Evolutionary conservation across 495 filamentous ascomycete species (phyloP), one percentile per base, ranked within the genome.

Genomic region (Penicillium subrubescens): DNA sequence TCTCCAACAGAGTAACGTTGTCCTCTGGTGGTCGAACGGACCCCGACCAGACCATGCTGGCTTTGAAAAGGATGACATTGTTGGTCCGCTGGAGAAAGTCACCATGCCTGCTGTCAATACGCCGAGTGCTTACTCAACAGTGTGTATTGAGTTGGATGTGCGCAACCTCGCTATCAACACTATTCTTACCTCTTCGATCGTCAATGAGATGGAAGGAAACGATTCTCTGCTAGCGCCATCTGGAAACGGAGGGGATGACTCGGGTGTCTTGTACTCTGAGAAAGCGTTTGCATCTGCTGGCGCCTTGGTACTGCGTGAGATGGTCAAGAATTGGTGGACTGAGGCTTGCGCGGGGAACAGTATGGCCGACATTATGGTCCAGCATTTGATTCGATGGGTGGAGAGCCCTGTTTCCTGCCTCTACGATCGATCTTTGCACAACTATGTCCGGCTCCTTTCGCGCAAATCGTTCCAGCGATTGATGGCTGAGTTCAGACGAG

Each of bases 261-360:
- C 83, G 0, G 90, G 92, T 53, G 82, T 90, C 27, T 84, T 97
- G 5, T 92, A 91, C 67, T 89, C 94, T 5, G 94, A 98, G 61
- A 94, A 92, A 61, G 91, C 94, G 0, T 98, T 98, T 77, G 90
- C 95, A 21, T 92, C 93, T 59, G 93, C 94, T 11, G 92, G 94
- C 39, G 88, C 97, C 7, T 83, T 87, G 23, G 95, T 98, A 15
- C 81, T 99, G 4, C 88, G 95, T 6, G 95, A 97, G 74, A 98
- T 99, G 95, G 95, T 99, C 64, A 97, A 97, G 73, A 87, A 91
- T 3, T 99, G 96, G 96, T 97, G 94, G 93, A 86, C 88, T 0
- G 93, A 98, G 79, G 95, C 95, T 12, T 97, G 93, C 76, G 89
- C 87, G 59, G 94, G 93, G 5, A 92, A 91, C 63, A 89, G 83